Evolutionary conservation across 2,329 filamentous ascomycete genomes (phyloP).

Genomic region (Blumeria hordei): DNA sequence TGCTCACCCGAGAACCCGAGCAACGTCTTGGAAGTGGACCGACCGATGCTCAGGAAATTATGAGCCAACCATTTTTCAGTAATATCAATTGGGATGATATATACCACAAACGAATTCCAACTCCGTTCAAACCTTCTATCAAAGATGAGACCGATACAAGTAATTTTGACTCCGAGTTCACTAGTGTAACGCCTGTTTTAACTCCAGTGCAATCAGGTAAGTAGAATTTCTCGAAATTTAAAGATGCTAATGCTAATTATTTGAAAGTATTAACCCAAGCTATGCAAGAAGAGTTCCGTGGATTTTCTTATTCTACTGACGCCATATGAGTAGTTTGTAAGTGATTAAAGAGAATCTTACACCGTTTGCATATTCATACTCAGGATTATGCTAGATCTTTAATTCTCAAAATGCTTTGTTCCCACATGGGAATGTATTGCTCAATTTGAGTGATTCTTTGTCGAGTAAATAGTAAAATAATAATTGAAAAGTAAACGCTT

Average conservation of each 20-base stretch:
- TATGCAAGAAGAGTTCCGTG: conserved; percentile 98
- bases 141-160: conserved; percentile 92
- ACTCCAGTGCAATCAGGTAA: conserved; percentile 93
- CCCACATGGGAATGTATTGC: too few species aligned
- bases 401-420: too few species aligned
- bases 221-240: conserved; percentile 16
- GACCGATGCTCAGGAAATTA: conserved; percentile 93
- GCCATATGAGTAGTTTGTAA: conserved; percentile 11
- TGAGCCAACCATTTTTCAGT: conserved; percentile 95
- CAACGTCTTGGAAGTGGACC: conserved; percentile 79
- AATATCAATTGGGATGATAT: conserved; percentile 98
- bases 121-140: conserved; percentile 76
- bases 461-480: too few species aligned
- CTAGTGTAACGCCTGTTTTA: conserved; percentile 87
- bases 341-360: neutral
- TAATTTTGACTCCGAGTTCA: conserved; percentile 98
- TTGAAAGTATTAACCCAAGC: conserved; percentile 70
- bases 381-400: neutral
- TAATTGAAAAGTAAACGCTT: too few species aligned
- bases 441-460: too few species aligned
- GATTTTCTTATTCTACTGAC: conserved; percentile 56
- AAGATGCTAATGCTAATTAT: conserved; percentile 1
- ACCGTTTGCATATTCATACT: neutral
- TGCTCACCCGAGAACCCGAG: conserved; percentile 86
- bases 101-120: conserved; percentile 75